phyloP scores from a whole-genome alignment of 202 grass and related monocot species.

The Miscanthus sacchariflorus region DNA sequence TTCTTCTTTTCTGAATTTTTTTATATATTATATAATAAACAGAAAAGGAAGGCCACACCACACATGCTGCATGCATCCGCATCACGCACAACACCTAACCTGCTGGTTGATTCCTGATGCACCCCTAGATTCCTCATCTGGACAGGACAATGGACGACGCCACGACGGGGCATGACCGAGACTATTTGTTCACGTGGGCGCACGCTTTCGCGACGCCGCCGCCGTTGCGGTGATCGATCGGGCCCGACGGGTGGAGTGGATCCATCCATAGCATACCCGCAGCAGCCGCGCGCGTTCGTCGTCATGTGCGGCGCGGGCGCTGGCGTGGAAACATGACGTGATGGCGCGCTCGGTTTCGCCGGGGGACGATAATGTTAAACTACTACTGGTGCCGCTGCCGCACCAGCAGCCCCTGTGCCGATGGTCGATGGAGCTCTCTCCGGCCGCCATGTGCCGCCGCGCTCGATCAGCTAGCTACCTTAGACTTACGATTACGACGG shows the following conservation, averaged over 20 bases:
- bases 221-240: background rate
- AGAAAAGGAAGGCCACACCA: background rate
- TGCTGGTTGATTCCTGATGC: slow-evolving; percentile 35
- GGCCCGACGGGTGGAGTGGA: background rate
- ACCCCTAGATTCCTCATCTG: slow-evolving; percentile 46
- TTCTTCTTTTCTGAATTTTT: too few relatives aligned
- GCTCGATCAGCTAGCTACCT: background rate
- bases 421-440: slow-evolving; percentile 30
- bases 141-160: background rate
- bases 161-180: background rate
- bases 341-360: slow-evolving; percentile 48
- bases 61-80: background rate
- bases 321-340: slow-evolving; percentile 13
- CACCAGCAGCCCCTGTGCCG: background rate
- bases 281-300: background rate
- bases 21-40: background rate
- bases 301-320: slow-evolving; percentile 24
- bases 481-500: background rate
- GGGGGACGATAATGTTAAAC: slow-evolving; percentile 55
- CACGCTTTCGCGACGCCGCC: background rate
- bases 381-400: background rate
- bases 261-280: background rate
- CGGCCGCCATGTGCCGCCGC: slow-evolving; percentile 25
- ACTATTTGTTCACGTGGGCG: background rate
- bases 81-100: background rate